A percentile compares a stretch with the other conserved stretches of the same genome.
Evolutionary conservation across 139 green algal species (phyloP).

Genomic region (Gonium pectorale): DNA sequence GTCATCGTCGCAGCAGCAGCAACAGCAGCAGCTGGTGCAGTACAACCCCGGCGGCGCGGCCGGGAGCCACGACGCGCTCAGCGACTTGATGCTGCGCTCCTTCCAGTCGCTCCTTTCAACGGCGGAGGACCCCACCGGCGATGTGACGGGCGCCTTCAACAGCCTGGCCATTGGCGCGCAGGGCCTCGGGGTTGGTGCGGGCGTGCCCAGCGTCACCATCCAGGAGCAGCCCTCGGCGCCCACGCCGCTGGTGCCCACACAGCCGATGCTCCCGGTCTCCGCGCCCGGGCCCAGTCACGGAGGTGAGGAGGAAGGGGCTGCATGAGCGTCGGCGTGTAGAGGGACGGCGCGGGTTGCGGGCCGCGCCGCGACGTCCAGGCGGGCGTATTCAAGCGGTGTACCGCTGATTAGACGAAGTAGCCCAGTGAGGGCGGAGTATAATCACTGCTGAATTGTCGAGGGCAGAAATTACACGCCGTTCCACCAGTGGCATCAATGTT

Average conservation of each 20-base stretch:
- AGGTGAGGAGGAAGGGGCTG: too few relatives aligned
- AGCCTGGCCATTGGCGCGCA: constrained; percentile 15
- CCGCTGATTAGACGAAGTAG: too few relatives aligned
- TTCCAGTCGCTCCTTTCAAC: constrained; percentile 26
- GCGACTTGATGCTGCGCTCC: constrained; percentile 30
- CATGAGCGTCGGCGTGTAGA: too few relatives aligned
- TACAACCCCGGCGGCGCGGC: constrained; percentile 5
- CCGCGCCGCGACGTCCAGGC: too few relatives aligned
- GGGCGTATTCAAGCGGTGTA: too few relatives aligned
- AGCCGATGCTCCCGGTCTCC: too few relatives aligned
- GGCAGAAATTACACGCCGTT: too few relatives aligned
- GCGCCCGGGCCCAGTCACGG: too few relatives aligned
- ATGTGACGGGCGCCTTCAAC: constrained; percentile 30
- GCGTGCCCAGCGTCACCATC: constrained; percentile 47
- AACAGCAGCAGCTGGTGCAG: constrained; percentile 36
- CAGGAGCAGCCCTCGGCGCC: constrained; percentile 50
- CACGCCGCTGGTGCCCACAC: background rate
- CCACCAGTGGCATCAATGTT: too few relatives aligned
- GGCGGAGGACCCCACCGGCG: constrained; percentile 5
- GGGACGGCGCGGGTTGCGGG: too few relatives aligned
- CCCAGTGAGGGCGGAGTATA: too few relatives aligned
- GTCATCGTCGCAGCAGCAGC: background rate
- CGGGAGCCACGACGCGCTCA: background rate
- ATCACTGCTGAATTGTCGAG: too few relatives aligned
- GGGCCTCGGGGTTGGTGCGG: background rate